Conservation (phyloP, 2,329 filamentous ascomycete species). For the Pseudopithomyces chartarum region DNA sequence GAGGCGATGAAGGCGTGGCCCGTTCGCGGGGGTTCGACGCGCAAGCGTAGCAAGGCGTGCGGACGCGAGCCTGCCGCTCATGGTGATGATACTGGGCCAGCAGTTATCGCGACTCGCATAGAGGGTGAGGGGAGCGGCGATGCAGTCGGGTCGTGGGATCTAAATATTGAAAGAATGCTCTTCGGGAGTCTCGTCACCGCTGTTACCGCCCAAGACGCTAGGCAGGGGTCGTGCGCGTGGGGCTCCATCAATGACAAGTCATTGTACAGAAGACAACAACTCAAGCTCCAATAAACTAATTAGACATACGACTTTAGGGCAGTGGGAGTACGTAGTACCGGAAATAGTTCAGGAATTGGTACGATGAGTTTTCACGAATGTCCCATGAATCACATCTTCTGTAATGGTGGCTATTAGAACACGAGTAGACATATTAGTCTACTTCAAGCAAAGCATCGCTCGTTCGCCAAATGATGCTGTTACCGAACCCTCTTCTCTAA, state of each 20-base stretch:
- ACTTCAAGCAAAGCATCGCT: constrained; percentile 69
- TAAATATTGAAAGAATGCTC: constrained; percentile 12
- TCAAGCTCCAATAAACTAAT: too few species aligned
- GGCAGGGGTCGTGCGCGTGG: constrained; percentile 8
- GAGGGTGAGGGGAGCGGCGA: not conserved
- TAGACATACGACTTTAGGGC: too few species aligned
- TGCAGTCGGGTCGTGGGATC: not conserved
- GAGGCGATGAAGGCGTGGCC: constrained; percentile 53
- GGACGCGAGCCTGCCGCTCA: constrained; percentile 78
- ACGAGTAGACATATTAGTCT: not conserved
- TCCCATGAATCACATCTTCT: too few species aligned
- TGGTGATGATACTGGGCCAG: constrained; percentile 40
- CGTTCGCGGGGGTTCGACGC: constrained; percentile 67
- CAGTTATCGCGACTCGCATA: constrained; percentile 22
- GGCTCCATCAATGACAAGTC: not conserved
- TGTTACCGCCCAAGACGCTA: constrained; percentile 7
- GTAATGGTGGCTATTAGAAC: not conserved
- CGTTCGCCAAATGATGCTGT: constrained; percentile 76
- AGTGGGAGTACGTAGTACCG: too few species aligned
- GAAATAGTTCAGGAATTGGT: too few species aligned
- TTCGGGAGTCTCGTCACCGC: constrained; percentile 2
- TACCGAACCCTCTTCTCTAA: constrained; percentile 75
- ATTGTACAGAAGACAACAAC: too few species aligned
- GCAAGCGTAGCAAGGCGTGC: constrained; percentile 71
- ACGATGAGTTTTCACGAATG: too few species aligned